A percentile compares a stretch with the other conserved stretches of the same genome.
phyloP scores from a whole-genome alignment of 768 basidiomycete species.

The Ramaria sp. region DNA sequence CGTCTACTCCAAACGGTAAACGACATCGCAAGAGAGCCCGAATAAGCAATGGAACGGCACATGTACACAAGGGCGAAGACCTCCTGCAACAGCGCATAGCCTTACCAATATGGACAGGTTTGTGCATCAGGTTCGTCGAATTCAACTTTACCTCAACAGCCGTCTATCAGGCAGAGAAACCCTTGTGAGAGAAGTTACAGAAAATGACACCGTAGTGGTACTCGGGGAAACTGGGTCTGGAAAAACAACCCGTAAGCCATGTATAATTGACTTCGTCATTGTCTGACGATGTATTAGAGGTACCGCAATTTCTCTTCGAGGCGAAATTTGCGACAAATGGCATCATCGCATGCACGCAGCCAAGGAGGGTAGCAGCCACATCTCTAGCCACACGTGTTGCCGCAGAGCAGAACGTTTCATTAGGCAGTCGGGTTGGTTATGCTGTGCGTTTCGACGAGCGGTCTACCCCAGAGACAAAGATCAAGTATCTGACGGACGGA shows the following conservation, averaged over 20 bases:
- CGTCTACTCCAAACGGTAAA: constrained; percentile 5
- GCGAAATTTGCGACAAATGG: constrained; percentile 60
- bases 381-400: constrained; percentile 90
- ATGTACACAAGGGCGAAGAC: neutral
- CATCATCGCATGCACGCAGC: constrained; percentile 89
- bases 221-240: constrained; percentile 97
- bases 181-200: constrained; percentile 57
- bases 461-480: constrained; percentile 57
- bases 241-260: constrained; percentile 87
- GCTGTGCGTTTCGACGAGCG: constrained; percentile 93
- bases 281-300: constrained; percentile 43
- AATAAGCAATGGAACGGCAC: constrained; percentile 2
- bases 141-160: neutral
- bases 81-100: constrained; percentile 56
- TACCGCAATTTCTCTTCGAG: constrained; percentile 91
- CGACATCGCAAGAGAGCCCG: constrained; percentile 9
- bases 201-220: constrained; percentile 79
- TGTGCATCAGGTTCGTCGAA: constrained; percentile 8
- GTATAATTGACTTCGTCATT: neutral
- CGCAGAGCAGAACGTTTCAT: constrained; percentile 56
- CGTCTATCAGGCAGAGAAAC: constrained; percentile 53
- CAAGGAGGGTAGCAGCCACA: constrained; percentile 89
- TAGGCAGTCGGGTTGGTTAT: constrained; percentile 84
- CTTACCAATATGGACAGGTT: constrained; percentile 75
- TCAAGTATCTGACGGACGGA: constrained; percentile 97